Base-by-base conservation (phyloP, 495 filamentous ascomycete species). In the Pyronema domesticum region DNA sequence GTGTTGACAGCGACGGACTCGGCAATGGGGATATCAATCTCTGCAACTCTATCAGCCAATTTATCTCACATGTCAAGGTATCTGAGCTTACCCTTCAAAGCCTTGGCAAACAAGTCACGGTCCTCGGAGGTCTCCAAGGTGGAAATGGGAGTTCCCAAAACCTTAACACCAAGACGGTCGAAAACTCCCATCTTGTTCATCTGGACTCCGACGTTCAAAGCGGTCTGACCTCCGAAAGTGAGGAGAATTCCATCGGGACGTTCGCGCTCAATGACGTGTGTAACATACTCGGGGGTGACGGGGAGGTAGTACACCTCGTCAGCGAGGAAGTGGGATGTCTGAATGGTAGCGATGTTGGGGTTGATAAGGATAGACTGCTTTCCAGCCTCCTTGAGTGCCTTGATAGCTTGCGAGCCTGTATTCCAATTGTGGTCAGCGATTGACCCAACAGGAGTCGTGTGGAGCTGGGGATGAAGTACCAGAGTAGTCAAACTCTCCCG, bases 251-350 rank as follows among this genome's bases (percentile, higher is more conserved):
- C 89, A 78, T 98, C 91, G 18, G 91, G 91, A 51, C 80, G 79
- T 70, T 98, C 91, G 61, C 82, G 80, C 74, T 89, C 83, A 70
- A 98, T 98, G 56, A 98, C 86, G 69, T 95, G 94, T 61, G 86
- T 80, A 58, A 98, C 88, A 64, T 95, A 96, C 58, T 96, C 89
- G 19, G 86, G 81, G 36, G 86, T 96, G 63, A 98, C 88, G 17
- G 91, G 91, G 17, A 98, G 79, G 73, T 95, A 98, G 73, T 95
- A 98, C 55, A 98, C 86, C 74, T 98, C 94, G 69, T 98, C 91
- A 53, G 88, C 88, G 60, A 98, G 78, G 61, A 79, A 79, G 72
- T 95, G 91, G 60, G 89, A 94, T 17, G 91, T 98, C 71, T 98
- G 91, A 59, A 98, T 95, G 53, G 91, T 98, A 50, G 91, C 91